These are phyloP conservation scores for Penicillium sp. DNA, from an alignment of 2,329 filamentous ascomycete genomes.

Conservation along the genomic window DNA sequence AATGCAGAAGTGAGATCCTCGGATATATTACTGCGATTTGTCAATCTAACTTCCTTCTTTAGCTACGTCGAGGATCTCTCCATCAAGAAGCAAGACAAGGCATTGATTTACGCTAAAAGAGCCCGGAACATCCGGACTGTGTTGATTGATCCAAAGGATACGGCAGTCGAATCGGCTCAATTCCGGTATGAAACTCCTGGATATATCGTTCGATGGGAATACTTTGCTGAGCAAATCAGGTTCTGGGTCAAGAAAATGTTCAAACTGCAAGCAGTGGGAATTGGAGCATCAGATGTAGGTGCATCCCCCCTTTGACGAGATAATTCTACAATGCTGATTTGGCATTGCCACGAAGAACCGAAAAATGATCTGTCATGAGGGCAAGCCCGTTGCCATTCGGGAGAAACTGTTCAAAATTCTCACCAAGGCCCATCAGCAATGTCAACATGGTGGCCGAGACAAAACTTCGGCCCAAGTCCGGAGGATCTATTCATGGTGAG, in stretches of 20 bases:
- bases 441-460: constrained; percentile 55
- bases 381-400: constrained; percentile 55
- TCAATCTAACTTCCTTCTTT: background rate
- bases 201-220: background rate
- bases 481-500: constrained; percentile 53
- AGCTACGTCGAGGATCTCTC: constrained; percentile 54
- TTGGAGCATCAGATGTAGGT: constrained; percentile 42
- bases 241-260: constrained; percentile 60
- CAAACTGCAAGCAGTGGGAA: constrained; percentile 45
- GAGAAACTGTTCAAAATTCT: constrained; percentile 56
- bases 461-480: constrained; percentile 56
- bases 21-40: background rate
- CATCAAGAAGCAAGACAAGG: constrained; percentile 55
- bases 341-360: constrained; percentile 28
- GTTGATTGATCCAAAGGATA: constrained; percentile 52
- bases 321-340: background rate
- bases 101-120: constrained; percentile 51
- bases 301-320: background rate
- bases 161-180: constrained; percentile 53
- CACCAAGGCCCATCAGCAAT: constrained; percentile 53
- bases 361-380: constrained; percentile 53
- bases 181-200: constrained; percentile 43
- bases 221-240: constrained; percentile 28
- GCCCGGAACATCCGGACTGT: constrained; percentile 52
- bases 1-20: constrained; percentile 45